These are phyloP conservation scores for Avena sativa DNA, from an alignment of 176 grass and related monocot species.

Conservation along the genomic window DNA sequence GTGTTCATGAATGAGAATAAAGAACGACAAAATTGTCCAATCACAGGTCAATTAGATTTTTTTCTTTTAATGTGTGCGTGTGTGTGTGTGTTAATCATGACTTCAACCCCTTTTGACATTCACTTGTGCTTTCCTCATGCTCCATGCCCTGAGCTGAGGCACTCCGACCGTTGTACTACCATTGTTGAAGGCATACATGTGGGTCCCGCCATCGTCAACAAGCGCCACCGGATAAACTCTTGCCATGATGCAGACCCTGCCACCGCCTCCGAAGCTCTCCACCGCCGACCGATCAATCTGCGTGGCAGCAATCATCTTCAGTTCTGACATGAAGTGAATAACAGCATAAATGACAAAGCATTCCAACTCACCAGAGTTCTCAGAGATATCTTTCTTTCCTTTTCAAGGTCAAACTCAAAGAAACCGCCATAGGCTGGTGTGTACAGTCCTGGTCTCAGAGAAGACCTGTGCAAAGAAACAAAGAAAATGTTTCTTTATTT, in stretches of 20 bases:
- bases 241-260: constrained; percentile 71
- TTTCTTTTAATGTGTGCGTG: background rate
- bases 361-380: constrained; percentile 70
- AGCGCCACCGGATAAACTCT: constrained; percentile 67
- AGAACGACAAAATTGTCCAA: background rate
- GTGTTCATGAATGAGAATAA: constrained; percentile 30
- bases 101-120: constrained; percentile 50
- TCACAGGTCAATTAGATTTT: constrained; percentile 17
- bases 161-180: constrained; percentile 51
- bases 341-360: background rate
- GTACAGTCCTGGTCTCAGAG: constrained; percentile 61
- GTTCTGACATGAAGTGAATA: background rate
- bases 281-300: constrained; percentile 84
- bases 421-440: constrained; percentile 81
- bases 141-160: constrained; percentile 67
- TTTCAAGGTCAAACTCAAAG: constrained; percentile 63
- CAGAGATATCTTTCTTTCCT: constrained; percentile 68
- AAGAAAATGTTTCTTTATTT: background rate
- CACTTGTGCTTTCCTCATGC: constrained; percentile 66
- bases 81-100: background rate
- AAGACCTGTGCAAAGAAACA: constrained; percentile 55
- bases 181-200: constrained; percentile 80
- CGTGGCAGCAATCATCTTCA: constrained; percentile 9
- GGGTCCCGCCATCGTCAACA: background rate
- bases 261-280: constrained; percentile 80